phyloP scores from a whole-genome alignment of 2,329 filamentous ascomycete species.

The Paraphoma chrysanthemicola region DNA sequence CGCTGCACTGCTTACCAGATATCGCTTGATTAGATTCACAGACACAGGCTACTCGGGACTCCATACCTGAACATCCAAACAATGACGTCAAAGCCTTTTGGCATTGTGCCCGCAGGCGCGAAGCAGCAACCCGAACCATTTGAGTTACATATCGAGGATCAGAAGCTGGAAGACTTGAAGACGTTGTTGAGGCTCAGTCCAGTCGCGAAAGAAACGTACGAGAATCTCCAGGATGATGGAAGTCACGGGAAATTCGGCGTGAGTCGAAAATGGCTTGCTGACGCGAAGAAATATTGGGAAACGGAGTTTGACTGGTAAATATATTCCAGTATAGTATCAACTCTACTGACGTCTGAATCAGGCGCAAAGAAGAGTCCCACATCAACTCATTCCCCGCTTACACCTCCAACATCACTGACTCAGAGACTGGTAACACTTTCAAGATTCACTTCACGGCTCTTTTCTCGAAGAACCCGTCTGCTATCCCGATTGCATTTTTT shows the following conservation, averaged over 20 bases:
- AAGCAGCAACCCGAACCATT: conserved; percentile 29
- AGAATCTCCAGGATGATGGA: conserved; percentile 33
- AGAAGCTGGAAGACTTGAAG: conserved; percentile 39
- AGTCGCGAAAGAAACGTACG: conserved; percentile 39
- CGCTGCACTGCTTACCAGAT: neutral
- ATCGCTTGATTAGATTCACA: neutral
- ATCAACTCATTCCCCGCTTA: conserved; percentile 62
- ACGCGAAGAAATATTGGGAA: conserved; percentile 39
- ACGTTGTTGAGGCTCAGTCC: conserved; percentile 36
- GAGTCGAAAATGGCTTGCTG: conserved; percentile 36
- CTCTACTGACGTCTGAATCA: conserved; percentile 2
- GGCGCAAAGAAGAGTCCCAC: conserved; percentile 48
- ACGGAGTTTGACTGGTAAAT: conserved; percentile 44
- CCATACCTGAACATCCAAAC: neutral
- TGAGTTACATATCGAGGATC: conserved; percentile 32
- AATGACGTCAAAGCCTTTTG: conserved; percentile 28
- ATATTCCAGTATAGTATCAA: neutral
- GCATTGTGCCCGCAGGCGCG: conserved; percentile 17
- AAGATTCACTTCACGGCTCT: conserved; percentile 61
- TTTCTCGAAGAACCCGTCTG: conserved; percentile 59
- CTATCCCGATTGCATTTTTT: conserved; percentile 59
- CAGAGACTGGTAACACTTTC: conserved; percentile 44
- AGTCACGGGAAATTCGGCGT: conserved; percentile 40
- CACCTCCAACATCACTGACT: conserved; percentile 51
- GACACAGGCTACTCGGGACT: neutral